Evolutionary conservation across 2,329 filamentous ascomycete genomes (phyloP), one percentile per base, ranked within the genome.

Genomic region (Plectosphaerella cucumerina): DNA sequence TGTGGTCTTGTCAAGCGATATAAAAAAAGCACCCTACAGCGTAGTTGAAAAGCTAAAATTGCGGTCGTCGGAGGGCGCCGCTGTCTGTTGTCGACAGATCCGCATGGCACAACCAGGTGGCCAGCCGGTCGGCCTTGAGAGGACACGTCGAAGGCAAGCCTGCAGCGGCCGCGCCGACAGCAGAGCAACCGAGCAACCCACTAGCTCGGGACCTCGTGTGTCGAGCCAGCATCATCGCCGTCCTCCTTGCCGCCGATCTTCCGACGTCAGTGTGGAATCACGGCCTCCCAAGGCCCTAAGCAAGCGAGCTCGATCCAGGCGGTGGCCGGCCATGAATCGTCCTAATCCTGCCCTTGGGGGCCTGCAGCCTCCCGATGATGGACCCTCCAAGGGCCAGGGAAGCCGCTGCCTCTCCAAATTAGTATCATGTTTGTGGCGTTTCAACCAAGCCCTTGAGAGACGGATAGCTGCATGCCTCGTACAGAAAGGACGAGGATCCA

Each of bases 391-490:
- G 61, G 55, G 56, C 65, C 59, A 68, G 63, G 62, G 58, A 66
- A 59, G 63, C 65, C 63, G 61, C 59, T 68, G 26, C 4, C 15
- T 18, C 39, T 65, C 62, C 62, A 63, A 69, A 68, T 68, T 68
- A 69, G 65, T 68, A 67, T 58, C 58, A 62, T 71, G 69, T 71
- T 70, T 73, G 72, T 73, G 72, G 72, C 71, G 68, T 70, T 67
- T 74, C 65, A 64, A 70, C 70, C 68, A 66, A 69, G 65, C 61
- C 60, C 69, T 68, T 71, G 65, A 68, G 64, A 65, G 66, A 63
- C 75, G 75, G 75, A 62, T 76, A 67, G 64, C 62, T 76, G 75
- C 75, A 78, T 71, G 60, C 60, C 59, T 68, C 62, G 68, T 70
- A 70, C 71, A 70, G 70, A 63, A 65, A 65, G 66, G 63, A 65